phyloP scores from a whole-genome alignment of 768 basidiomycete species.

The Dentipellis fragilis region DNA sequence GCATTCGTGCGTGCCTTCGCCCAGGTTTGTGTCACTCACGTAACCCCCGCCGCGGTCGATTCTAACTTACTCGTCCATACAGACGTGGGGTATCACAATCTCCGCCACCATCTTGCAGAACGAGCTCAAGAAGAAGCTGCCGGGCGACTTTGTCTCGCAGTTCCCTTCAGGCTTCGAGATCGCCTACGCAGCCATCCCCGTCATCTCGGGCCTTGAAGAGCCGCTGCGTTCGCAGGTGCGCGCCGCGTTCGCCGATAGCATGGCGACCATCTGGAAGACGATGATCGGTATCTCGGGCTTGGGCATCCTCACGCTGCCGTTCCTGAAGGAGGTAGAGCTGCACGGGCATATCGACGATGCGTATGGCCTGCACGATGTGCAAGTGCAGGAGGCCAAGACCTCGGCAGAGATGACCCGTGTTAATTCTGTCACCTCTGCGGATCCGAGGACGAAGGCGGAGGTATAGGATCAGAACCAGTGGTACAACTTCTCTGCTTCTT shows the following conservation, averaged over 20 bases:
- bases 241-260: conserved; percentile 30
- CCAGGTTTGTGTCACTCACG: conserved; percentile 15
- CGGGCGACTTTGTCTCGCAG: conserved; percentile 25
- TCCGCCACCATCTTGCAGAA: conserved; percentile 43
- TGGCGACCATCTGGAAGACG: conserved; percentile 31
- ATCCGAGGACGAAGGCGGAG: neutral
- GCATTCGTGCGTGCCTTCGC: conserved; percentile 28
- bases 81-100: conserved; percentile 45
- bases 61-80: neutral
- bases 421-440: neutral
- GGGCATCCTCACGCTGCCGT: conserved; percentile 25
- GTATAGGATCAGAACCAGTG: too few species aligned
- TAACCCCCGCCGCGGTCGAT: too few species aligned
- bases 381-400: neutral
- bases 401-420: neutral
- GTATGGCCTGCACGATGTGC: neutral
- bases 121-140: conserved; percentile 31
- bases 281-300: conserved; percentile 29
- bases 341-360: neutral
- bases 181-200: conserved; percentile 36
- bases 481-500: too few species aligned
- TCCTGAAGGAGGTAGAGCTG: conserved; percentile 18
- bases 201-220: conserved; percentile 26
- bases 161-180: conserved; percentile 31
- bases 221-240: conserved; percentile 25